phyloP scores from a whole-genome alignment of 345 rosid species.

The Carallia pectinifolia region DNA sequence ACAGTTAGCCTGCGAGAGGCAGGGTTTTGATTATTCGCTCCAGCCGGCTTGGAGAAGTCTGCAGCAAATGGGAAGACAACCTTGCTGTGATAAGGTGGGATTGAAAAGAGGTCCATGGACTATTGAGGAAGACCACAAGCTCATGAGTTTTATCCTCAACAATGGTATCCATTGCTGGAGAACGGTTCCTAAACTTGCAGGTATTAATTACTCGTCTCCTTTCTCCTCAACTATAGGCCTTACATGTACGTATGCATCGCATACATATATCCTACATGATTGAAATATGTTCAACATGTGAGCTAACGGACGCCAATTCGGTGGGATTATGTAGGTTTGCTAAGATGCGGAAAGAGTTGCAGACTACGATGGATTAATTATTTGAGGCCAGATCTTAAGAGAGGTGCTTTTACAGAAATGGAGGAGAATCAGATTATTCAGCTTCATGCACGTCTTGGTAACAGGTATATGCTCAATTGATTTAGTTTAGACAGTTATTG shows the following conservation, averaged over 20 bases:
- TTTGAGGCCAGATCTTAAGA: constrained; percentile 83
- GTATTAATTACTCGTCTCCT: constrained; percentile 24
- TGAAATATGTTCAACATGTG: background rate
- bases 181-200: constrained; percentile 89
- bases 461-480: constrained; percentile 40
- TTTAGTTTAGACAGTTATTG: too few species aligned
- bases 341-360: constrained; percentile 93
- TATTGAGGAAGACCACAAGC: constrained; percentile 91
- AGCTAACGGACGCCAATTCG: background rate
- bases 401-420: constrained; percentile 73
- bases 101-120: constrained; percentile 98
- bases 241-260: too few species aligned
- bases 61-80: constrained; percentile 71
- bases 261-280: background rate
- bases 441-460: constrained; percentile 80
- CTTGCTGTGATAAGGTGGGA: constrained; percentile 94
- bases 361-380: constrained; percentile 94
- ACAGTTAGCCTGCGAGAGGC: background rate
- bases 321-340: constrained; percentile 45
- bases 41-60: background rate
- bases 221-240: too few species aligned
- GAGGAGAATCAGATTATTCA: constrained; percentile 82
- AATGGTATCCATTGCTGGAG: constrained; percentile 98
- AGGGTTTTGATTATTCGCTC: too few species aligned
- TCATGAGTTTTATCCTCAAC: constrained; percentile 70